Conservation (phyloP, 352 stramenopile species). For the Hyaloperonospora arabidopsidis region DNA sequence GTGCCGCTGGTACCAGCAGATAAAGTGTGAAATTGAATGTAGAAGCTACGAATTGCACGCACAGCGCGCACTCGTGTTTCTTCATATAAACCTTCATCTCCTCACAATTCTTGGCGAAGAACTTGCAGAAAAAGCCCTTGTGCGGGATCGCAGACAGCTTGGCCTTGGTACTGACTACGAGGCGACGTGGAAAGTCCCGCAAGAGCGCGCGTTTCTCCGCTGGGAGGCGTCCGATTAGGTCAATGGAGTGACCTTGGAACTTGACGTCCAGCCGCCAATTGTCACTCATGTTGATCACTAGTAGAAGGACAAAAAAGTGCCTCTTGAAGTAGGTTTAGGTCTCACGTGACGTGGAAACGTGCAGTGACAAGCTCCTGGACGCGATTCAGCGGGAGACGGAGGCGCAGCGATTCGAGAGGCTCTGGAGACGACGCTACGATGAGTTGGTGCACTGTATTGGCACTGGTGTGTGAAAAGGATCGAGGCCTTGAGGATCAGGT, state of each 20-base stretch:
- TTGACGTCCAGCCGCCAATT: conserved; percentile 83
- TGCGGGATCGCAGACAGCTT: conserved; percentile 76
- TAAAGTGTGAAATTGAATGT: conserved; percentile 85
- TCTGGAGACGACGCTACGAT: neutral
- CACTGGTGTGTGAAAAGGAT: neutral
- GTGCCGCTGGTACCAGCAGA: conserved; percentile 53
- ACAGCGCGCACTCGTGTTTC: conserved; percentile 76
- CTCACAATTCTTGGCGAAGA: conserved; percentile 76
- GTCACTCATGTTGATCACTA: conserved; percentile 33
- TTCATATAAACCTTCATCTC: conserved; percentile 87
- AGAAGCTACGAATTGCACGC: conserved; percentile 69
- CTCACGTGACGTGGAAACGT: conserved; percentile 2
- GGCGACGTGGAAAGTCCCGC: conserved; percentile 66
- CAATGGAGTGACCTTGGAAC: conserved; percentile 69
- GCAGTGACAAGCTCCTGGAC: neutral
- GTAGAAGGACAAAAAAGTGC: neutral
- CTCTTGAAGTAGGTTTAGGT: neutral
- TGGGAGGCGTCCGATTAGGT: conserved; percentile 63
- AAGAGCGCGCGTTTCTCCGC: conserved; percentile 74
- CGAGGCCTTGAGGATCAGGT: neutral
- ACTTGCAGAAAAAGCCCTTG: conserved; percentile 86
- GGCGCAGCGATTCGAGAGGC: neutral
- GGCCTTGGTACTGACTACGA: conserved; percentile 66
- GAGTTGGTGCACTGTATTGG: conserved; percentile 6
- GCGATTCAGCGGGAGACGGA: no score